Percentiles rank a stretch among this genome's conserved stretches.
Conservation (phyloP, 306 rosid genomes). For the Quercus berberidifolia region DNA sequence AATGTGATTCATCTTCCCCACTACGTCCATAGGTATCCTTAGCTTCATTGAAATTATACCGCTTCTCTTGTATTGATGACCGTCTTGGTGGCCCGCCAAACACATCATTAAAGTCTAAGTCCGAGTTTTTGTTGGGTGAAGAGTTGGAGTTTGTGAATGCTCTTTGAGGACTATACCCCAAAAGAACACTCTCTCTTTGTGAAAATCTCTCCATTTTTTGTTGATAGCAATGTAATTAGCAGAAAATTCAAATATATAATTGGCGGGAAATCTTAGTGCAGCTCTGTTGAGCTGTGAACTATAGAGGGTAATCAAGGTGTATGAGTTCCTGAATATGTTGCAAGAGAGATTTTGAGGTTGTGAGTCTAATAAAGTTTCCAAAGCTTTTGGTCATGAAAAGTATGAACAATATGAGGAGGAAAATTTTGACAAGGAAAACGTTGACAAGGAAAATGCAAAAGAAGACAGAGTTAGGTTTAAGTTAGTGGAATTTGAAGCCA, state of each 20-base stretch:
- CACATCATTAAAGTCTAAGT: conserved; percentile 77
- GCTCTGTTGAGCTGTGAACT: not conserved
- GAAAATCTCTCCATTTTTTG: conserved; percentile 53
- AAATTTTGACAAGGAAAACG: conserved; percentile 10
- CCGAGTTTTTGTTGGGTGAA: conserved; percentile 38
- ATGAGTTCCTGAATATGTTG: not conserved
- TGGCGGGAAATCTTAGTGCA: conserved; percentile 33
- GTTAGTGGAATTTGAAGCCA: conserved; percentile 42
- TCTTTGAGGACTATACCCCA: conserved; percentile 41
- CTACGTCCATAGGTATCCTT: conserved; percentile 17
- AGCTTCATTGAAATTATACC: conserved; percentile 25
- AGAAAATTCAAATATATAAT: conserved; percentile 2
- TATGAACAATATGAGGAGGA: not conserved
- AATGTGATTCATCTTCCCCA: conserved; percentile 15
- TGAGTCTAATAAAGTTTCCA: not conserved
- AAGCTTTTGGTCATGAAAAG: not conserved
- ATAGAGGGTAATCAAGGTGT: not conserved
- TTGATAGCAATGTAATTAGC: not conserved
- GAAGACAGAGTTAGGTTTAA: conserved; percentile 9
- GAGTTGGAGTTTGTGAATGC: conserved; percentile 34
- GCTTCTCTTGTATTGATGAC: conserved; percentile 43
- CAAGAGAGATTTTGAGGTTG: not conserved
- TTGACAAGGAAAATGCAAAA: conserved; percentile 14
- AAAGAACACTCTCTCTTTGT: conserved; percentile 48
- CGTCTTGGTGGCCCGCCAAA: conserved; percentile 91